phyloP scores from a whole-genome alignment of 148 eudicot genomes.

The Rhododendron mucronatum region DNA sequence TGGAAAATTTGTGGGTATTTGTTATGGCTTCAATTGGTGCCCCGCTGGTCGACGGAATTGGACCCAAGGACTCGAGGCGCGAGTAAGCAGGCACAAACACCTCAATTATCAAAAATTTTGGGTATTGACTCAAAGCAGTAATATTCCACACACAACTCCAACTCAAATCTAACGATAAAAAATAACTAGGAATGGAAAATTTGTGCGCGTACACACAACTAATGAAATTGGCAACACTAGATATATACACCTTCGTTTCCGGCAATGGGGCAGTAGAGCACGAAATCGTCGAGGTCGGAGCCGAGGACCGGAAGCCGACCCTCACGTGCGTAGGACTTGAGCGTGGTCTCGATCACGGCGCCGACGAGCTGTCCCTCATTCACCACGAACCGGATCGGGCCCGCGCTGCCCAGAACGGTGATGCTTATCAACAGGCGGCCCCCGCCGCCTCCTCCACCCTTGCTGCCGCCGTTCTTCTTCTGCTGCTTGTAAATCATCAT shows the following conservation, averaged over 20 bases:
- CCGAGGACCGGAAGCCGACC: slow-evolving; percentile 45
- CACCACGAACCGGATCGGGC: slow-evolving; percentile 42
- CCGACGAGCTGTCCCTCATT: slow-evolving; percentile 32
- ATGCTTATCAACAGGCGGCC: slow-evolving; percentile 30
- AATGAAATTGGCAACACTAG: not conserved
- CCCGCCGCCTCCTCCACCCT: slow-evolving; percentile 18
- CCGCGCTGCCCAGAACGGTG: slow-evolving; percentile 46
- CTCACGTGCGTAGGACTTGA: slow-evolving; percentile 44
- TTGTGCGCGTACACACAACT: not conserved
- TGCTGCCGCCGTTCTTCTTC: slow-evolving; percentile 32
- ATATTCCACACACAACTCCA: not conserved
- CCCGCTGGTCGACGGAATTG: too few species aligned
- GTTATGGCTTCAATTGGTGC: not conserved
- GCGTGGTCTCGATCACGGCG: slow-evolving; percentile 26
- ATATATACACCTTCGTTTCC: slow-evolving; percentile 35
- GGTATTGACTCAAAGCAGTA: not conserved
- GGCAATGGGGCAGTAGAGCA: slow-evolving; percentile 32
- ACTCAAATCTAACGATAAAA: not conserved
- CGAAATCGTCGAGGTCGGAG: slow-evolving; percentile 27
- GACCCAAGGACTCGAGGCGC: too few species aligned
- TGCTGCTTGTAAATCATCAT: slow-evolving; percentile 43
- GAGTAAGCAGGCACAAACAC: too few species aligned
- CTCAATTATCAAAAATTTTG: not conserved
- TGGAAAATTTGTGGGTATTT: not conserved
- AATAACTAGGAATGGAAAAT: not conserved